A percentile compares a stretch with the other conserved stretches of the same genome.
Conservation (phyloP, 2,329 filamentous ascomycete species). For the Colletotrichum tofieldiae region DNA sequence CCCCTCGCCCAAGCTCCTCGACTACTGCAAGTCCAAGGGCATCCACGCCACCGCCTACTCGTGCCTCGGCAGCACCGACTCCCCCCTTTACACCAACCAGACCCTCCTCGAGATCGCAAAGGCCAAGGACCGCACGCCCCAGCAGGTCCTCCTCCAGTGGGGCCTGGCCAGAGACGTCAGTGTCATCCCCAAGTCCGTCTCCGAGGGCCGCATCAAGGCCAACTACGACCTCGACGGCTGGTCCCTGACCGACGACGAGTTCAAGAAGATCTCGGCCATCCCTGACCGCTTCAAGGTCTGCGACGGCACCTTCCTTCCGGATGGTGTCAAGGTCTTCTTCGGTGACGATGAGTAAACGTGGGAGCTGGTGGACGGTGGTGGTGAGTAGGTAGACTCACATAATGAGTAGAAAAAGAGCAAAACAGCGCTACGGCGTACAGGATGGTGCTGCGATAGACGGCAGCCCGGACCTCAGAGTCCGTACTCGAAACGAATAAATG, state of each 20-base stretch:
- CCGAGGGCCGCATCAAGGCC: constrained; percentile 78
- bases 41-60: constrained; percentile 85
- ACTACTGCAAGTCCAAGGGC: constrained; percentile 79
- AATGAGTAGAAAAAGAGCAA: constrained; percentile 32
- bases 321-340: constrained; percentile 81
- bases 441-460: constrained; percentile 2
- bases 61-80: constrained; percentile 80
- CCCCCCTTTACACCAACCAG: constrained; percentile 77
- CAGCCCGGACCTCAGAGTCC: constrained; percentile 24
- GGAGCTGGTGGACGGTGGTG: constrained; percentile 1
- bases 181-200: constrained; percentile 90
- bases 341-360: constrained; percentile 80
- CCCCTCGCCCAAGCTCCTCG: constrained; percentile 84
- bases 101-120: constrained; percentile 75
- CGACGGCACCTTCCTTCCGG: constrained; percentile 79
- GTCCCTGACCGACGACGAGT: constrained; percentile 80
- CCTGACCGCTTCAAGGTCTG: constrained; percentile 88
- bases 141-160: constrained; percentile 87
- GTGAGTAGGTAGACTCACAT: constrained; percentile 29
- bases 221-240: constrained; percentile 85
- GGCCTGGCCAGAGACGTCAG: constrained; percentile 85
- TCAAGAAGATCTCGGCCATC: constrained; percentile 77
- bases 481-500: constrained; percentile 34
- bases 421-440: constrained; percentile 24
- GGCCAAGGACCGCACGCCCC: constrained; percentile 76